These are phyloP conservation scores for Corynascus novoguineensis DNA, from an alignment of 495 filamentous ascomycete genomes.

Conservation along the genomic window DNA sequence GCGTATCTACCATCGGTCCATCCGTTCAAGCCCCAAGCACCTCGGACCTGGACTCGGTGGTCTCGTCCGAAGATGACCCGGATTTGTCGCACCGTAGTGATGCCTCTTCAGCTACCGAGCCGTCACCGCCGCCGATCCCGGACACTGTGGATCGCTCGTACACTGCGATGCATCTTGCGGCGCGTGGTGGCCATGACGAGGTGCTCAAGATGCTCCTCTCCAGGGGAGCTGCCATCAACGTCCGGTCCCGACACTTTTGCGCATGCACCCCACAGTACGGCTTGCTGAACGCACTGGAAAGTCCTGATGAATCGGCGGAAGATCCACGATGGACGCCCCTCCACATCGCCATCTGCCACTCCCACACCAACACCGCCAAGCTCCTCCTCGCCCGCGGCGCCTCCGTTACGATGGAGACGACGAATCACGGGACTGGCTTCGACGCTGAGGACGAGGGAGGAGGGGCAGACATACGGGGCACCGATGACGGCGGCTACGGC, in stretches of 20 bases:
- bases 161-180: conserved; percentile 36
- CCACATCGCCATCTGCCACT: conserved; percentile 36
- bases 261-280: conserved; percentile 26
- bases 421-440: neutral
- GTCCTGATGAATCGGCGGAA: neutral
- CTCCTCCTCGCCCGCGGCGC: conserved; percentile 32
- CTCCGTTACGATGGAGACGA: conserved; percentile 23
- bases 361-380: conserved; percentile 26
- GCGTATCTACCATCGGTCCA: conserved; percentile 16
- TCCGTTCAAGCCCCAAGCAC: conserved; percentile 7
- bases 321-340: conserved; percentile 31
- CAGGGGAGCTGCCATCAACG: conserved; percentile 26
- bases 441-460: too few species aligned
- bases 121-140: conserved; percentile 9
- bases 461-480: too few species aligned
- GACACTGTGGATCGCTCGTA: conserved; percentile 16
- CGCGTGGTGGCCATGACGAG: conserved; percentile 28
- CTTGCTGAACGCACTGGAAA: conserved; percentile 23
- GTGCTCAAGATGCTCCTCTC: conserved; percentile 28
- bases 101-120: neutral
- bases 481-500: neutral
- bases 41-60: conserved; percentile 18
- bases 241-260: conserved; percentile 26
- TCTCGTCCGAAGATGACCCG: conserved; percentile 18
- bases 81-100: conserved; percentile 10